Percentiles rank a stretch among this genome's conserved stretches.
phyloP scores from a whole-genome alignment of 768 basidiomycete genomes.

The Suillus paluster region DNA sequence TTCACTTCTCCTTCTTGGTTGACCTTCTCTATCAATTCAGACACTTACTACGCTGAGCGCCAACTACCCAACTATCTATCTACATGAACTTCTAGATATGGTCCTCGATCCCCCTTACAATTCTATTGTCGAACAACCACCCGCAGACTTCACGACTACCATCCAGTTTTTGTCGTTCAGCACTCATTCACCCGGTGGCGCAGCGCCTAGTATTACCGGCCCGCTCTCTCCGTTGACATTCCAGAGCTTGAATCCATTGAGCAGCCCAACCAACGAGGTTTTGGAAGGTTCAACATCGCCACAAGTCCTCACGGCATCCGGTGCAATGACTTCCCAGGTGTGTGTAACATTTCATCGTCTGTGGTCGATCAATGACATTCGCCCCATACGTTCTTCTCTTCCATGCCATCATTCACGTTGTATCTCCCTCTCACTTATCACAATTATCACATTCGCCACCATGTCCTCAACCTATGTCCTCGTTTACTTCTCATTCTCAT shows the following conservation, averaged over 20 bases:
- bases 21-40: conserved; percentile 1
- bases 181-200: background rate
- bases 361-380: background rate
- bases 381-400: background rate
- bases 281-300: background rate
- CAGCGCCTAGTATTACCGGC: background rate
- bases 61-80: background rate
- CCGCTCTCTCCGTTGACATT: background rate
- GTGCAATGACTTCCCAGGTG: background rate
- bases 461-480: background rate
- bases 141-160: background rate
- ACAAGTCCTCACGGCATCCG: background rate
- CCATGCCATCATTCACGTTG: background rate
- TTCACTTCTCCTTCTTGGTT: background rate
- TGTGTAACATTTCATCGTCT: background rate
- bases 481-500: background rate
- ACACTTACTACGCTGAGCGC: background rate
- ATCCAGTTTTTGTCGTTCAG: background rate
- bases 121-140: background rate
- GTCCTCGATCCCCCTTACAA: background rate
- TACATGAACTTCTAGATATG: conserved; percentile 1
- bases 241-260: too few species aligned
- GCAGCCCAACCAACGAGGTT: background rate
- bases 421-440: background rate
- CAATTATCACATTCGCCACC: background rate